Evolutionary conservation across 2,329 filamentous ascomycete genomes (phyloP), one percentile per base, ranked within the genome.

Genomic region (Paecilomyces sp.): DNA sequence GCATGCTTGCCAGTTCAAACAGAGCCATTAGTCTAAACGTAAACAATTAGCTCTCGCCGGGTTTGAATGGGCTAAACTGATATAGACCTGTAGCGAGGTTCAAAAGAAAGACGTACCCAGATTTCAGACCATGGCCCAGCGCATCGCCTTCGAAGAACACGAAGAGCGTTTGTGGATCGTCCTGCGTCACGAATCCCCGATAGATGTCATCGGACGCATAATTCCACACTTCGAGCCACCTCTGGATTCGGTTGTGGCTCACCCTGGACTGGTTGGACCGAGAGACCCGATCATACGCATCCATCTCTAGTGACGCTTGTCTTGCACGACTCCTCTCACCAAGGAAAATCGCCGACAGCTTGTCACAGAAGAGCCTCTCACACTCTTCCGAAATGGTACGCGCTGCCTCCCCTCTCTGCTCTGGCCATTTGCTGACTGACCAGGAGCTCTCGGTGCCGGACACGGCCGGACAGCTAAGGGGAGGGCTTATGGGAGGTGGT

Each of bases 361-460:
- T 88, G 88, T 93, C 91, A 82, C 92, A 96, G 86, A 96, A 96
- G 88, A 96, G 93, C 85, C 92, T 97, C 92, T 96, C 92, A 96
- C 92, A 96, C 91, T 96, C 92, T 92, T 89, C 92, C 90, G 89
- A 92, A 85, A 96, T 96, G 82, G 88, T 88, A 80, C 90, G 87
- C 89, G 91, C 87, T 88, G 92, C 92, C 91, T 92, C 92, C 90
- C 89, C 89, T 88, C 77, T 80, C 70, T 77, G 74, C 76, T 77
- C 77, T 72, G 67, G 65, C 65, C 66, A 66, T 63, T 64, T 67
- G 47, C 66, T 68, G 56, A 66, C 69, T 59, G 72, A 62, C 67
- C 64, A 70, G 64, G 61, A 67, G 76, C 87, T 83, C 80, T 88
- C 83, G 61, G 72, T 69, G 79, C 87, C 85, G 74, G 83, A 82